Base-by-base conservation (phyloP, 2,329 filamentous ascomycete species). In the Colletotrichum lentis region DNA sequence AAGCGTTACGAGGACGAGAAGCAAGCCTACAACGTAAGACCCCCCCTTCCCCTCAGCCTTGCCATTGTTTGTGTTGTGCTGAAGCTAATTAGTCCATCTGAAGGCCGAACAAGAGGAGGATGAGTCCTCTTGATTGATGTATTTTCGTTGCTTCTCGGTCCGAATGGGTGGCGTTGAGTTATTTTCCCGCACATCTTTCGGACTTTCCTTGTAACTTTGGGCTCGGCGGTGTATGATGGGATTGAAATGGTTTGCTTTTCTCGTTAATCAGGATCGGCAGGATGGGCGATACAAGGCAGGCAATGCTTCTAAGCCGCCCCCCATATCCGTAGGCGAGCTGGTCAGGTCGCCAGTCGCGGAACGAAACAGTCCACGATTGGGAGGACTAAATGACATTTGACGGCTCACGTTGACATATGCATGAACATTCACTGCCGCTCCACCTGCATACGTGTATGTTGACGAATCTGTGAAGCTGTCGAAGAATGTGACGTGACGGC, bases 1-100 rank as follows among this genome's bases (percentile, higher is more conserved):
- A 97, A 98, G 91, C 91, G 96, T 71, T 99, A 98, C 80, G 95
- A 98, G 82, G 93, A 97, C 74, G 94, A 98, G 88, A 99, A 99
- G 88, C 90, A 91, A 73, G 92, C 88, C 73, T 99, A 97, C 86
- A 90, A 93, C 77, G 93, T 96, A 85, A 85, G 90, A 82, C 4
- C 16, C 54, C 54, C 14, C 50, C 39, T 27, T 12, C 43, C 27
- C 27, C 22, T 31, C 2, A 35, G 2, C n/a, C 54, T 14, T 41
- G 6, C 8, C n/a, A 31, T 53, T 35, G n/a, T 46, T 39, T 55
- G 62, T 62, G 7, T 60, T 8, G 43, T 62, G 41, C 67, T 65
- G 52, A 71, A 62, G 70, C 78, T 80, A 76, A 78, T 72, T 58
- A 69, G 39, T 66, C 66, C 65, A 76, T 74, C 55, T 69, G 27